Percentiles rank a stretch among this genome's conserved stretches.
These are phyloP conservation scores for Chenopodium formosanum DNA, from an alignment of 148 eudicot genomes.

Conservation along the genomic window DNA sequence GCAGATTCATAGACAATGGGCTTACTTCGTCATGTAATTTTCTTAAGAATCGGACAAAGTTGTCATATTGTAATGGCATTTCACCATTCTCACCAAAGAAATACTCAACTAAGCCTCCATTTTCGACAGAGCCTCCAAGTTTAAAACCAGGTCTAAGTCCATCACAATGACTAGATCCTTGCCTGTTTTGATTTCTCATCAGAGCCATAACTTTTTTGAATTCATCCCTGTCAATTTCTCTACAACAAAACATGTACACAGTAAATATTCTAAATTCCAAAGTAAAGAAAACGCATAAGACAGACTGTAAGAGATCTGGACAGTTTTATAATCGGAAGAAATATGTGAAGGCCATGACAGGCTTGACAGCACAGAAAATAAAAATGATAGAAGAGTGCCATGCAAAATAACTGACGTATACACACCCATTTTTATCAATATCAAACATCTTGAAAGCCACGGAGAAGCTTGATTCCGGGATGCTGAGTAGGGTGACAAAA, in stretches of 20 bases:
- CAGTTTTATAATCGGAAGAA: background rate
- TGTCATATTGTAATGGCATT: slow-evolving; percentile 49
- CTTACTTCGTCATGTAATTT: slow-evolving; percentile 72
- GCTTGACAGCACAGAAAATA: background rate
- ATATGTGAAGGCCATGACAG: background rate
- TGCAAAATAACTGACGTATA: slow-evolving; percentile 13
- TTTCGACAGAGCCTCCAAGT: slow-evolving; percentile 55
- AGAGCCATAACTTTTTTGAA: slow-evolving; percentile 62
- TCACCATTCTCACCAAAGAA: slow-evolving; percentile 79
- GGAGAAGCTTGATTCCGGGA: slow-evolving; percentile 67
- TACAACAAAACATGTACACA: slow-evolving; percentile 20
- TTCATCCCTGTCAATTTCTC: slow-evolving; percentile 74
- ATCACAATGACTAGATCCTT: slow-evolving; percentile 68
- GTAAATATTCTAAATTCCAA: slow-evolving; percentile 8
- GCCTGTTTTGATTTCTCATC: slow-evolving; percentile 74
- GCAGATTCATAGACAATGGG: background rate
- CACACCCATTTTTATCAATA: slow-evolving; percentile 54
- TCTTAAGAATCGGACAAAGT: slow-evolving; percentile 68
- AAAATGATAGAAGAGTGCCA: background rate
- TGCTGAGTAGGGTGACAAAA: slow-evolving; percentile 67
- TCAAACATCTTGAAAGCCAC: slow-evolving; percentile 77
- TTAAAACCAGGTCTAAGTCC: slow-evolving; percentile 72
- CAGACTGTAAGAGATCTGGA: background rate
- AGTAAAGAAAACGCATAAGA: background rate
- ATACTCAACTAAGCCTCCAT: slow-evolving; percentile 78